A percentile compares a stretch with the other conserved stretches of the same genome.
These are phyloP conservation scores for Solanum neorickii DNA, from an alignment of 257 asterid species.

Conservation along the genomic window DNA sequence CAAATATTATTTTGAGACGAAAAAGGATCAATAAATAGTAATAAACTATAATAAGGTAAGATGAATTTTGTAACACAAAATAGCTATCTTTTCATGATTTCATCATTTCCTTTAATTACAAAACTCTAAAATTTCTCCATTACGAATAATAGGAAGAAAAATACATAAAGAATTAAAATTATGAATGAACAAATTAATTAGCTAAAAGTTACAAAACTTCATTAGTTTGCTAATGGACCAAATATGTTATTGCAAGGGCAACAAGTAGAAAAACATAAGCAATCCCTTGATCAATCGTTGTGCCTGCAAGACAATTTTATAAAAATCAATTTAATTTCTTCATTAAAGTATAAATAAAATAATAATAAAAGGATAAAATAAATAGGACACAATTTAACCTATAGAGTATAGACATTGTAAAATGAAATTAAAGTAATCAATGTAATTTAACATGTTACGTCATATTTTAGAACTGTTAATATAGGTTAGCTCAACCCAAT, in stretches of 20 bases:
- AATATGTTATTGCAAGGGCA: constrained; percentile 56
- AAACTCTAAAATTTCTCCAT: not conserved
- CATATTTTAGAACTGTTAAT: not conserved
- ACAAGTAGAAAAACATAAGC: constrained; percentile 42
- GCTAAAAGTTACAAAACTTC: not conserved
- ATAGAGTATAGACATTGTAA: not conserved
- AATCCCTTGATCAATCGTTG: constrained; percentile 58
- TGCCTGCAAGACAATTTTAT: constrained; percentile 23
- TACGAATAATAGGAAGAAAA: not conserved
- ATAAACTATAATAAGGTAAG: not conserved
- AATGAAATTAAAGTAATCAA: not conserved
- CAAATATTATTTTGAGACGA: not conserved
- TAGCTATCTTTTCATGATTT: not conserved
- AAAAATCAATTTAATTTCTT: not conserved
- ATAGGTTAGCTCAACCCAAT: not conserved
- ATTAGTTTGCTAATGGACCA: constrained; percentile 14
- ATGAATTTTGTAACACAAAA: not conserved
- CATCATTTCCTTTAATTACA: not conserved
- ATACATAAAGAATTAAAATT: constrained; percentile 2
- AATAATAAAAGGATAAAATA: not conserved
- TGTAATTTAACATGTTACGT: not conserved
- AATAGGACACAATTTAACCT: not conserved
- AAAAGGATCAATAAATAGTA: not conserved
- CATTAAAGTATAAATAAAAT: not conserved
- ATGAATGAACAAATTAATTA: not conserved